phyloP scores from a whole-genome alignment of 768 basidiomycete genomes.

The Tricholoma terreum region DNA sequence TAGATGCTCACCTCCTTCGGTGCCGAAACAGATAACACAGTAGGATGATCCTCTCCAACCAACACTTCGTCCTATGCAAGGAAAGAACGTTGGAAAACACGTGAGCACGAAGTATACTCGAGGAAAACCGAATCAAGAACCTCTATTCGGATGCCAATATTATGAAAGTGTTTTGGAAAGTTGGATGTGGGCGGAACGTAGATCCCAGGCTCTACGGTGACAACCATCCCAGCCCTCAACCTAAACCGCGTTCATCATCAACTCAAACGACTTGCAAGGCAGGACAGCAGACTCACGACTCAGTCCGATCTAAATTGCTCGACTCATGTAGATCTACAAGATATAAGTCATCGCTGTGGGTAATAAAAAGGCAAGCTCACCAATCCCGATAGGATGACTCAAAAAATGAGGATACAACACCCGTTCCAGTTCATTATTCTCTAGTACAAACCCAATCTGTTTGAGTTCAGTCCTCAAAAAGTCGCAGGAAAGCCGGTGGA shows the following conservation, averaged over 20 bases:
- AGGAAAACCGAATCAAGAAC: constrained; percentile 29
- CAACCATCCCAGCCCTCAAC: constrained; percentile 81
- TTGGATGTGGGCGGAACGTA: constrained; percentile 80
- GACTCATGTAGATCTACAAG: constrained; percentile 86
- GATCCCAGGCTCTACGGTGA: constrained; percentile 89
- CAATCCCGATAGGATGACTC: constrained; percentile 89
- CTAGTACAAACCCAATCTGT: constrained; percentile 71
- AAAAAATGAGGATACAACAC: constrained; percentile 91
- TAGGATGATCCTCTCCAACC: constrained; percentile 56
- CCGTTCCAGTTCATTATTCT: constrained; percentile 59
- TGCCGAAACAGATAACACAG: constrained; percentile 65
- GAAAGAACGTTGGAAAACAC: constrained; percentile 2
- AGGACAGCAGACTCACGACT: constrained; percentile 37
- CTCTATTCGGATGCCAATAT: constrained; percentile 91
- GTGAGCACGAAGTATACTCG: neutral
- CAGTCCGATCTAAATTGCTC: constrained; percentile 51
- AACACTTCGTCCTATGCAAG: constrained; percentile 64
- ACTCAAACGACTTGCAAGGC: neutral
- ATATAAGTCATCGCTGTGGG: constrained; percentile 6
- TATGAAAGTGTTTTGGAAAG: constrained; percentile 88
- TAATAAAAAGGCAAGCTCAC: constrained; percentile 34
- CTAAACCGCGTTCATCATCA: constrained; percentile 31
- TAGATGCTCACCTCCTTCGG: constrained; percentile 69
- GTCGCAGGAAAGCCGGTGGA: constrained; percentile 73
- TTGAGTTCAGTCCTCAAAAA: constrained; percentile 69